These are phyloP conservation scores for Trichoderma sp. DNA, from an alignment of 2,329 filamentous ascomycete genomes.

Conservation along the genomic window DNA sequence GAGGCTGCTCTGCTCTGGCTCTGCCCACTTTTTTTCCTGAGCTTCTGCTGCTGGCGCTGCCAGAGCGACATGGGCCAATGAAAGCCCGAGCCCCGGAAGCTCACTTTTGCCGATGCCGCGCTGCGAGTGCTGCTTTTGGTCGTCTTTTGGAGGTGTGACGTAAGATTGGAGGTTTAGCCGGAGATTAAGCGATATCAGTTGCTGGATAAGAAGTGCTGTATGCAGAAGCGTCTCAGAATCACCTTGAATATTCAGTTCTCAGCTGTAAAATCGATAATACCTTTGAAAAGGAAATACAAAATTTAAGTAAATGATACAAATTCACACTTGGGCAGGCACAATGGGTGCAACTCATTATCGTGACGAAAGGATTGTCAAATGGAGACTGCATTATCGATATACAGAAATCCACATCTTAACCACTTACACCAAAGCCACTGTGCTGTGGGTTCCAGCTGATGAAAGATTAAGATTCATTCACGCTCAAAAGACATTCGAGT, in stretches of 20 bases:
- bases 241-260: background rate
- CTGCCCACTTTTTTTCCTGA: constrained; percentile 25
- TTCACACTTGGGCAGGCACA: rapidly evolving
- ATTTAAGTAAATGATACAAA: too few relatives aligned
- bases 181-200: constrained; percentile 9
- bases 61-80: constrained; percentile 31
- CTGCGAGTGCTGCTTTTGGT: background rate
- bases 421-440: background rate
- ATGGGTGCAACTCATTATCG: background rate
- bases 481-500: background rate
- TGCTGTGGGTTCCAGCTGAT: too few relatives aligned
- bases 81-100: constrained; percentile 30
- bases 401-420: background rate
- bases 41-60: constrained; percentile 21
- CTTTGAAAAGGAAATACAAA: too few relatives aligned
- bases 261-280: background rate
- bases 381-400: background rate
- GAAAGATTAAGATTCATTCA: background rate
- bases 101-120: constrained; percentile 33
- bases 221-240: too few relatives aligned
- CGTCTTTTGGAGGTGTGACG: background rate
- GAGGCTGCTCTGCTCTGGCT: constrained; percentile 27
- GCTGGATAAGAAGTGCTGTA: background rate
- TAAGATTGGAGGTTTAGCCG: constrained; percentile 1
- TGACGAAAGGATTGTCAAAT: background rate